Evolutionary conservation across 2,329 filamentous ascomycete genomes (phyloP).

Genomic region (Endoconidiophora polonica): DNA sequence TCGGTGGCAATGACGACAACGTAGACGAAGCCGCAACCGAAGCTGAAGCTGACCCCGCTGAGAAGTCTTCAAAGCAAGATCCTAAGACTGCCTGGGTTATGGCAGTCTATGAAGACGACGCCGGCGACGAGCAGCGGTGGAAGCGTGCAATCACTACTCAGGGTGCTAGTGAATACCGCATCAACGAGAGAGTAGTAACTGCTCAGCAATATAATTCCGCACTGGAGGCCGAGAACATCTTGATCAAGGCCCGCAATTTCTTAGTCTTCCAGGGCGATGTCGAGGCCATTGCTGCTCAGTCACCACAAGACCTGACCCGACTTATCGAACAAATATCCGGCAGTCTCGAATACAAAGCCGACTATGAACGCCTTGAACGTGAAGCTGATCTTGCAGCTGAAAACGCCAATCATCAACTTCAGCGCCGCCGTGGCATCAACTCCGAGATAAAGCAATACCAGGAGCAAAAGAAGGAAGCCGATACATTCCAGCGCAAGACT

Average conservation of each 20-base stretch:
- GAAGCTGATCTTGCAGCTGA: conserved; percentile 77
- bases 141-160: conserved; percentile 82
- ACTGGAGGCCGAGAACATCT: conserved; percentile 82
- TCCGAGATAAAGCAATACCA: conserved; percentile 96
- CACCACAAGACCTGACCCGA: conserved; percentile 79
- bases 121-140: conserved; percentile 87
- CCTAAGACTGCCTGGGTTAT: conserved; percentile 97
- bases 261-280: conserved; percentile 97
- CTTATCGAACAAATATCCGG: conserved; percentile 96
- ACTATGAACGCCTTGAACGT: conserved; percentile 80
- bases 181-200: conserved; percentile 80
- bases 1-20: conserved; percentile 43
- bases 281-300: conserved; percentile 89
- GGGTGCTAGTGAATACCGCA: conserved; percentile 86
- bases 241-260: conserved; percentile 97
- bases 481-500: conserved; percentile 80
- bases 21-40: conserved; percentile 32
- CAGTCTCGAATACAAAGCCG: conserved; percentile 81
- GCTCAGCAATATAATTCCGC: conserved; percentile 88
- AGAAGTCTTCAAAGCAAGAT: conserved; percentile 56
- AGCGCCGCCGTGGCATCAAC: conserved; percentile 83
- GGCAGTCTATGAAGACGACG: conserved; percentile 97
- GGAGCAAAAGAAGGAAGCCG: conserved; percentile 89
- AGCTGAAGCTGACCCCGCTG: conserved; percentile 32
- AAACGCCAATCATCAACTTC: conserved; percentile 74